Evolutionary conservation across 2,329 filamentous ascomycete genomes (phyloP), one percentile per base, ranked within the genome.

Genomic region (Claviceps sp.): DNA sequence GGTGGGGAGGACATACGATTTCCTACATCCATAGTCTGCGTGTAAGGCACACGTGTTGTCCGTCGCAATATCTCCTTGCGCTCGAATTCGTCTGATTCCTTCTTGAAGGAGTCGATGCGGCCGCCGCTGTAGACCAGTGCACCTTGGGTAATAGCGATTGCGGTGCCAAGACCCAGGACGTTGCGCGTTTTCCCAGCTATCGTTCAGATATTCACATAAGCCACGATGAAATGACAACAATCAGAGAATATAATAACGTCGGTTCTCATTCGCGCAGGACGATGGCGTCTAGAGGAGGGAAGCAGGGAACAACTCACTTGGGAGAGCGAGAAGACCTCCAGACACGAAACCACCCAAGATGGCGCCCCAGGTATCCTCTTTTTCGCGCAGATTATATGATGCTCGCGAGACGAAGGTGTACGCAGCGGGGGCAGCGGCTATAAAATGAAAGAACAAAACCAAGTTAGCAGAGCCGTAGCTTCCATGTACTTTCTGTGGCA

Each of bases 21-120:
- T 59, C 89, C 89, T 74, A 96, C 90, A 24, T 81, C 78, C 58
- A 95, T 72, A 2, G 87, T 95, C 73, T 95, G 84, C 65, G 88
- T 84, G 24, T 80, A 74, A 26, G 88, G 85, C 64, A 83, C 73
- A 66, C 88, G 79, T 67, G 84, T 84, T 63, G 83, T 83, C 72
- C 78, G 84, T 65, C 88, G 79, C 65, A 90, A 56, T 57, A 74
- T 75, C 67, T 91, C 82, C 71, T 89, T 89, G 67, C 82, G 78
- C 61, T 82, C 84, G 55, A 85, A 88, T 66, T 91, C 87, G 50
- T 79, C 76, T 48, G 84, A 76, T 49, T 82, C 75, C 43, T 73
- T 70, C 54, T 80, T 73, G 58, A 68, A 65, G 59, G 71, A 67
- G 57, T 70, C 66, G 57, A 78, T 73, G 56, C 84, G 70, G 57